A percentile compares a stretch with the other conserved stretches of the same genome.
Evolutionary conservation across 1,284 basidiomycete genomes (phyloP).

Genomic region (Pseudozyma flocculosa): DNA sequence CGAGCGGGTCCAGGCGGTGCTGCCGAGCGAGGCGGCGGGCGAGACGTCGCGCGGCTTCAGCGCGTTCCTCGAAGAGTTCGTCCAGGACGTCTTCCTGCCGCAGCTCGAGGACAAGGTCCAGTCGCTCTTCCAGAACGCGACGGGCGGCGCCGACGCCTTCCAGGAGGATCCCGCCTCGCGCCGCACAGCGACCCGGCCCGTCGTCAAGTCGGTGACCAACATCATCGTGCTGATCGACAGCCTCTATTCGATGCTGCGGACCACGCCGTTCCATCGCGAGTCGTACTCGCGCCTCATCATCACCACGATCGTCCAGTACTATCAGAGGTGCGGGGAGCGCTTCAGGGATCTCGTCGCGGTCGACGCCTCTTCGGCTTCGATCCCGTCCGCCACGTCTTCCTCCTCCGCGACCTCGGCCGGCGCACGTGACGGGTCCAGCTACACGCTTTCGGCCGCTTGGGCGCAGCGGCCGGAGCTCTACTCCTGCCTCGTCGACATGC

Average conservation of each 20-base stretch:
- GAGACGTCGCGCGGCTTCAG: slow-evolving; percentile 65
- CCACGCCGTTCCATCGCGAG: slow-evolving; percentile 93
- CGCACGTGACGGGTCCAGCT: background rate
- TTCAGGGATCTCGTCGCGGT: slow-evolving; percentile 73
- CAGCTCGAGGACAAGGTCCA: slow-evolving; percentile 90
- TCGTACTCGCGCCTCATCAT: slow-evolving; percentile 81
- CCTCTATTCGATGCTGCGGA: slow-evolving; percentile 84
- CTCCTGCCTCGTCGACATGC: slow-evolving; percentile 68
- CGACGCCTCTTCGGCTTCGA: background rate
- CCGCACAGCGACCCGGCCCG: slow-evolving; percentile 64
- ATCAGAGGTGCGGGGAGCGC: slow-evolving; percentile 84
- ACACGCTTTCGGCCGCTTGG: slow-evolving; percentile 43
- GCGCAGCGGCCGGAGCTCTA: slow-evolving; percentile 68
- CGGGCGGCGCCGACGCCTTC: slow-evolving; percentile 69
- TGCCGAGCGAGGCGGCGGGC: slow-evolving; percentile 47
- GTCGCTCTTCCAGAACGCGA: slow-evolving; percentile 32
- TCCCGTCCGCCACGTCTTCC: background rate
- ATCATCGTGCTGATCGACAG: slow-evolving; percentile 89
- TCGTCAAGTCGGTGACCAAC: slow-evolving; percentile 82
- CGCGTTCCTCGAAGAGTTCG: slow-evolving; percentile 86
- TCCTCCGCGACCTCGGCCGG: background rate
- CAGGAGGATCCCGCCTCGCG: slow-evolving; percentile 23
- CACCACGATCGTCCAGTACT: slow-evolving; percentile 93
- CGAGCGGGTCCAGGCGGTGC: slow-evolving; percentile 62
- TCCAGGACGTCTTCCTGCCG: slow-evolving; percentile 86